phyloP scores from a whole-genome alignment of 148 eudicot genomes.

The Cornus controversa region DNA sequence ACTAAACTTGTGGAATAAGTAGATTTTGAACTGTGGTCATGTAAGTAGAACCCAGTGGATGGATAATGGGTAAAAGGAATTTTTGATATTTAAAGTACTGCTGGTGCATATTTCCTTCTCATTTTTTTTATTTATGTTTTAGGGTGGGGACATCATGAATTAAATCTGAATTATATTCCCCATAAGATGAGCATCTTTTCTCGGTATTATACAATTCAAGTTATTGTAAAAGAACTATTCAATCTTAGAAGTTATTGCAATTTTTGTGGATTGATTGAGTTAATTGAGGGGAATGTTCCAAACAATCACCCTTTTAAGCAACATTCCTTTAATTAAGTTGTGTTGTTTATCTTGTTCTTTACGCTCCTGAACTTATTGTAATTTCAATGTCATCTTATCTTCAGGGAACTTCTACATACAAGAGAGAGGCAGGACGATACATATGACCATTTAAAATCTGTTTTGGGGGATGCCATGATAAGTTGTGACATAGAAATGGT shows the following conservation, averaged over 20 bases:
- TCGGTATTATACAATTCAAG: not conserved
- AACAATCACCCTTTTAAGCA: not conserved
- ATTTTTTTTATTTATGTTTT: not conserved
- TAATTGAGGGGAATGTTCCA: not conserved
- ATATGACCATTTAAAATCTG: slow-evolving; percentile 28
- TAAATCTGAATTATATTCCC: not conserved
- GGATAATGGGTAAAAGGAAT: not conserved
- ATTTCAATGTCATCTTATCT: not conserved
- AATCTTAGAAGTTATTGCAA: not conserved
- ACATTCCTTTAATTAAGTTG: not conserved
- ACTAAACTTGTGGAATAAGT: not conserved
- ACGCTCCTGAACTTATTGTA: not conserved
- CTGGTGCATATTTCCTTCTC: no score
- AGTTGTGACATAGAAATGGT: slow-evolving; percentile 51
- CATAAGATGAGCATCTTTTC: no score
- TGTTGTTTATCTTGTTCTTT: not conserved
- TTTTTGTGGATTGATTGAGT: not conserved
- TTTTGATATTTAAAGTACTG: no score
- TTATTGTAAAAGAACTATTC: not conserved
- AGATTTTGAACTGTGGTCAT: not conserved
- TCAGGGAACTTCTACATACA: slow-evolving; percentile 82
- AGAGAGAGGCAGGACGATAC: slow-evolving; percentile 45
- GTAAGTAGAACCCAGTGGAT: not conserved
- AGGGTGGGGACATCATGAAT: not conserved
- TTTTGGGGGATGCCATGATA: slow-evolving; percentile 42